Conservation (phyloP, 495 filamentous ascomycete species). For the Alectoria sarmentosa region DNA sequence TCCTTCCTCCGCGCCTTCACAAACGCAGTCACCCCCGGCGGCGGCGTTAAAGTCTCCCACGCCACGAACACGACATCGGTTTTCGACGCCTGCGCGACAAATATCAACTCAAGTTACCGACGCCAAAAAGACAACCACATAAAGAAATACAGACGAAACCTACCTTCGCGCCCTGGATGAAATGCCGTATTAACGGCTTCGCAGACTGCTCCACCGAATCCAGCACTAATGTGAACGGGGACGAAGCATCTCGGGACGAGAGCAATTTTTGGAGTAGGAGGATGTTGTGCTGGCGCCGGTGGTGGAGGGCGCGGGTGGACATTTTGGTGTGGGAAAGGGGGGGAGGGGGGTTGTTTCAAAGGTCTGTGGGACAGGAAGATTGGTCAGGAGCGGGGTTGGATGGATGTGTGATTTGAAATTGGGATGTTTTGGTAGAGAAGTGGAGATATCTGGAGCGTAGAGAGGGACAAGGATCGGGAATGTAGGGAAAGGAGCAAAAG, state of each 20-base stretch:
- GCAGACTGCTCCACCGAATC: conserved; percentile 82
- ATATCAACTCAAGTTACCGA: too few relatives aligned
- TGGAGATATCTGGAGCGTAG: too few relatives aligned
- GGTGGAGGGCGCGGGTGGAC: conserved; percentile 25
- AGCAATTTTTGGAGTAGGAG: conserved; percentile 81
- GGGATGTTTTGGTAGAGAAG: too few relatives aligned
- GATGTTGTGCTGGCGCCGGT: conserved; percentile 78
- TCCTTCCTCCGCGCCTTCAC: conserved; percentile 55
- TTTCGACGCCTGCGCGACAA: conserved; percentile 48
- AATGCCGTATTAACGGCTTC: conserved; percentile 62
- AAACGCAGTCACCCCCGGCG: conserved; percentile 52
- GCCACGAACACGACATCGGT: conserved; percentile 66
- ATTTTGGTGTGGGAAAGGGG: too few relatives aligned
- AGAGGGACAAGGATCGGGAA: too few relatives aligned
- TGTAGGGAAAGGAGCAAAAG: too few relatives aligned
- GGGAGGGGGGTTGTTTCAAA: too few relatives aligned
- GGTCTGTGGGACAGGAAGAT: too few relatives aligned
- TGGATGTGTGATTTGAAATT: too few relatives aligned
- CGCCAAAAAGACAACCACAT: too few relatives aligned
- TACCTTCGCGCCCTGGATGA: conserved; percentile 69
- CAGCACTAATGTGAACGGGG: conserved; percentile 77
- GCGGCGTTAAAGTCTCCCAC: conserved; percentile 61
- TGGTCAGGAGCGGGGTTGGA: too few relatives aligned
- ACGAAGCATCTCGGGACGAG: conserved; percentile 66
- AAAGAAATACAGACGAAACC: too few relatives aligned